These are phyloP conservation scores for Diaporthe humulicola DNA, from an alignment of 2,329 filamentous ascomycete species.

Conservation along the genomic window DNA sequence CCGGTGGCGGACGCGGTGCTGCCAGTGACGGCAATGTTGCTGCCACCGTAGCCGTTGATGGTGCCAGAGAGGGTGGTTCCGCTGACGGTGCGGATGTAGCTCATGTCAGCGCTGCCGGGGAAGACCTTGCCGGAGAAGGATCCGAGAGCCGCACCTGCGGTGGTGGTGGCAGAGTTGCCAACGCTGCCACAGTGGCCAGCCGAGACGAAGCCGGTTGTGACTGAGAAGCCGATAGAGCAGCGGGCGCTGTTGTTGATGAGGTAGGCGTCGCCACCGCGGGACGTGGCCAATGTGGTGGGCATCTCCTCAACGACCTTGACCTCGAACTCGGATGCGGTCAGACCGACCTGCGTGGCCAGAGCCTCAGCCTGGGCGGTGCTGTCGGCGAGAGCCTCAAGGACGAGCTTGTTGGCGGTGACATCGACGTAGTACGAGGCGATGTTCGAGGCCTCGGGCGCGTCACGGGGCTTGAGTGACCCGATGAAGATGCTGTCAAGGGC, in stretches of 20 bases:
- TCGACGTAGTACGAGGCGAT: constrained; percentile 20
- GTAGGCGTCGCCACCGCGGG: constrained; percentile 11
- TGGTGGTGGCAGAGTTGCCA: neutral
- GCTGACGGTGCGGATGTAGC: constrained; percentile 19
- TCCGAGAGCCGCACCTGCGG: neutral
- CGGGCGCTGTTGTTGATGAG: neutral
- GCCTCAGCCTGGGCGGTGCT: constrained; percentile 25
- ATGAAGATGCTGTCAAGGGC: constrained; percentile 2
- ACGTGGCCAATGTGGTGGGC: neutral
- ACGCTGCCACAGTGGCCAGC: constrained; percentile 17
- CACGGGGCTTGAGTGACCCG: neutral
- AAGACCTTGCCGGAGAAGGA: constrained; percentile 18
- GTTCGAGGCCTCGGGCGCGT: neutral
- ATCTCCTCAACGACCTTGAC: neutral
- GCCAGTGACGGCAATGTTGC: neutral
- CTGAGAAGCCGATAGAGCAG: constrained; percentile 11
- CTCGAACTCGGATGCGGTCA: neutral
- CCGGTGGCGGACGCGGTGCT: constrained; percentile 3
- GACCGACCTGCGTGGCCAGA: neutral
- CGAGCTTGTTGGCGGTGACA: constrained; percentile 29
- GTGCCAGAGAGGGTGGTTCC: neutral
- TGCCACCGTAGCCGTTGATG: neutral
- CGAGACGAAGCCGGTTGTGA: constrained; percentile 26
- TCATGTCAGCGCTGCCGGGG: constrained; percentile 9
- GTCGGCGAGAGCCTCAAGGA: constrained; percentile 6